These are phyloP conservation scores for Madurella mycetomatis DNA, from an alignment of 2,329 filamentous ascomycete species.

Conservation along the genomic window DNA sequence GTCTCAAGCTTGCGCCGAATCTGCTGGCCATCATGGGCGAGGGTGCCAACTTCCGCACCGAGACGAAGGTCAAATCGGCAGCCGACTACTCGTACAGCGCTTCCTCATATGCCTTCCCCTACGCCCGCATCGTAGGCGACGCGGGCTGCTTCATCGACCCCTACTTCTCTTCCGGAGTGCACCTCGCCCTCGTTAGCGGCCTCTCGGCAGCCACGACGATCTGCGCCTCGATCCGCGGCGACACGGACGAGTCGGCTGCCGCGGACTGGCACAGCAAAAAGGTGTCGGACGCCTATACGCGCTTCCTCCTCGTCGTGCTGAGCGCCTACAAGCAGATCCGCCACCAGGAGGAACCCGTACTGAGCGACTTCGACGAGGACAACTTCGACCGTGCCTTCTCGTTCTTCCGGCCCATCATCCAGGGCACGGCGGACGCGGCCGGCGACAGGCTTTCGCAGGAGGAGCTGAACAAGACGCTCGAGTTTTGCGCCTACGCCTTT, in stretches of 20 bases:
- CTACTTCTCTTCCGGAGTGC: constrained; percentile 45
- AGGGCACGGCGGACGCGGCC: constrained; percentile 32
- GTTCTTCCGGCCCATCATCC: constrained; percentile 37
- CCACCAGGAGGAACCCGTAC: constrained; percentile 34
- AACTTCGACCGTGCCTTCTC: constrained; percentile 41
- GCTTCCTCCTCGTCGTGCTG: constrained; percentile 42
- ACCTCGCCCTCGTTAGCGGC: constrained; percentile 40
- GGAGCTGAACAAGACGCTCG: constrained; percentile 10
- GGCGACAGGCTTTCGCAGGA: constrained; percentile 27
- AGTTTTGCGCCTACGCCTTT: constrained; percentile 22
- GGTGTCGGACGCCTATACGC: constrained; percentile 41
- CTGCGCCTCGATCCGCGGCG: constrained; percentile 34
- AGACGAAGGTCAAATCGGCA: constrained; percentile 36
- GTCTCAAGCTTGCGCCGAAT: constrained; percentile 32
- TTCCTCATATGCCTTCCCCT: constrained; percentile 37
- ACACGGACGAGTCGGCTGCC: constrained; percentile 35
- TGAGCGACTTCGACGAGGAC: constrained; percentile 39
- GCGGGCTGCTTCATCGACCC: constrained; percentile 48
- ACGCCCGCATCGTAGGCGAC: constrained; percentile 41
- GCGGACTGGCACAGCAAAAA: constrained; percentile 41
- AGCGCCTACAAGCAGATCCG: constrained; percentile 40
- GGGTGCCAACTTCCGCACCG: constrained; percentile 27
- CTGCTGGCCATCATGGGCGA: constrained; percentile 30
- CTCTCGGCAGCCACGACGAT: constrained; percentile 45
- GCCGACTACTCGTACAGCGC: constrained; percentile 47